Percentiles rank a stretch among this genome's conserved stretches.
Conservation (phyloP, 441 rosid species). For the Capsella rubella region DNA sequence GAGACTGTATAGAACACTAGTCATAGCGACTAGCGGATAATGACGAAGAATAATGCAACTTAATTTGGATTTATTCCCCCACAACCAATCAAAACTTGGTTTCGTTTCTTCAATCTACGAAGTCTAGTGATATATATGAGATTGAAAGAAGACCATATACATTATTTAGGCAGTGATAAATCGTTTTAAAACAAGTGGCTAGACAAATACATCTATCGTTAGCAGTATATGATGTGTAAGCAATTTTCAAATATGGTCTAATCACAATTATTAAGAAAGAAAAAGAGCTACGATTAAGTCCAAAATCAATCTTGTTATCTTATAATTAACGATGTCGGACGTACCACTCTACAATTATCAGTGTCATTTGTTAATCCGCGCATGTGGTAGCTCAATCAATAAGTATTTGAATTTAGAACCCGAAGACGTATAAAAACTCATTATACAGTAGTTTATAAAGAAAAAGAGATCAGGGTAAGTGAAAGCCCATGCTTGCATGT, state of each 20-base stretch:
- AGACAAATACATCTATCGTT: neutral
- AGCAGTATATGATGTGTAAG: constrained; percentile 3
- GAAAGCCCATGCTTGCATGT: constrained; percentile 47
- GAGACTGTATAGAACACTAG: constrained; percentile 20
- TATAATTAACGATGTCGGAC: neutral
- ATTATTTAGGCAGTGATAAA: neutral
- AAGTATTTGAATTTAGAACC: neutral
- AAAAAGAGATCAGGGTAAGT: constrained; percentile 12
- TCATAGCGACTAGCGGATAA: constrained; percentile 30
- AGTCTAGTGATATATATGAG: neutral
- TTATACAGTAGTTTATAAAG: neutral
- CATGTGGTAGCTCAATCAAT: neutral
- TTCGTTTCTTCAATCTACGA: constrained; percentile 4
- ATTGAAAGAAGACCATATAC: neutral
- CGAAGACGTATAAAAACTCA: neutral
- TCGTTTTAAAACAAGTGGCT: constrained; percentile 26
- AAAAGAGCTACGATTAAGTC: constrained; percentile 7
- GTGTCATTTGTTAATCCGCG: neutral
- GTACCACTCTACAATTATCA: neutral
- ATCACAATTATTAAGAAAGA: constrained; percentile 23
- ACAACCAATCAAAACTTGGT: constrained; percentile 12
- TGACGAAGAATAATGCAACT: constrained; percentile 11
- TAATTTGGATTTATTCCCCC: constrained; percentile 14
- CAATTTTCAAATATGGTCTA: constrained; percentile 16
- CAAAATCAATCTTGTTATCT: constrained; percentile 25